A percentile compares a stretch with the other conserved stretches of the same genome.
phyloP scores from a whole-genome alignment of 1,284 basidiomycete genomes.

The Papiliotrema terrestris region DNA sequence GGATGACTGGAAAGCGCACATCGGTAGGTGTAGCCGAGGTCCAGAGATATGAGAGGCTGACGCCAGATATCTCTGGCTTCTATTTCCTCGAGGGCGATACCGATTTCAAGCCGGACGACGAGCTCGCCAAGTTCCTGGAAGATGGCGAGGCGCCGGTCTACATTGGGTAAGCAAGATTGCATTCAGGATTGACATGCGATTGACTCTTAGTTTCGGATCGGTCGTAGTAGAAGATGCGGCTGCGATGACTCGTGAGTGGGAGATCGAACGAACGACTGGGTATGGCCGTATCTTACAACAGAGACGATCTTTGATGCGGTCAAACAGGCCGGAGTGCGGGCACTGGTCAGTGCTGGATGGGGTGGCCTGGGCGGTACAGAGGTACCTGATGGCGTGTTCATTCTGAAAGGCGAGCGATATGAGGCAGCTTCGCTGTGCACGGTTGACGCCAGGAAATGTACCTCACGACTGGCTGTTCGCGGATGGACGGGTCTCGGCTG shows the following conservation, averaged over 20 bases:
- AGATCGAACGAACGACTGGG: not conserved
- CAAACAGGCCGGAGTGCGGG: constrained; percentile 56
- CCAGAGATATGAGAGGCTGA: not conserved
- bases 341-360: constrained; percentile 64
- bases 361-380: constrained; percentile 56
- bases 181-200: too few relatives aligned
- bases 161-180: constrained; percentile 54
- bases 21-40: constrained; percentile 48
- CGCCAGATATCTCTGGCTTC: constrained; percentile 62
- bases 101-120: constrained; percentile 53
- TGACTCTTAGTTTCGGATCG: constrained; percentile 56
- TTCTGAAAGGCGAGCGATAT: constrained; percentile 53
- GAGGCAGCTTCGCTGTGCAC: not conserved
- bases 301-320: constrained; percentile 60
- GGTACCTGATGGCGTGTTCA: constrained; percentile 57
- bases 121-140: constrained; percentile 54
- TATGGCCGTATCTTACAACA: constrained; percentile 15
- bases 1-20: constrained; percentile 60
- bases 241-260: constrained; percentile 52
- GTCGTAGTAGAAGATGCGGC: constrained; percentile 61
- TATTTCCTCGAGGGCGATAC: constrained; percentile 59
- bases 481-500: constrained; percentile 56
- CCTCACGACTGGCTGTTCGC: constrained; percentile 71
- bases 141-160: constrained; percentile 60
- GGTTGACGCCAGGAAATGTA: constrained; percentile 52